Conservation (phyloP, 192 early-diverging fungal species). For the Backusella mclennaniae region DNA sequence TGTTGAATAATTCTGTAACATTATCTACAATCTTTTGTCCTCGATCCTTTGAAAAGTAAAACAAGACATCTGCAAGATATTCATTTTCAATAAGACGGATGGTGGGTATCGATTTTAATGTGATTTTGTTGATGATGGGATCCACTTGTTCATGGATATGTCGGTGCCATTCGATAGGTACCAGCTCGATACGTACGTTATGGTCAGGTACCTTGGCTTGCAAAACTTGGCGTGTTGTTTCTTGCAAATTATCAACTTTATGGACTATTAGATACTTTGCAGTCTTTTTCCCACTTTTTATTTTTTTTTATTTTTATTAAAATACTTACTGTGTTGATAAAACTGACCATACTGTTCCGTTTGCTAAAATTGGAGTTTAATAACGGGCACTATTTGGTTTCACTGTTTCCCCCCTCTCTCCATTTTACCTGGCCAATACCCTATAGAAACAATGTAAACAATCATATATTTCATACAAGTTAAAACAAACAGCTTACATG, state of each 20-base stretch:
- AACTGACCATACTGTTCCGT: constrained; percentile 44
- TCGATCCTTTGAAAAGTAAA: constrained; percentile 37
- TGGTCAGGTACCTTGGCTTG: constrained; percentile 39
- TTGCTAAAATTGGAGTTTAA: constrained; percentile 23
- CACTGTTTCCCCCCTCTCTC: not conserved
- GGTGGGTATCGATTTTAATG: constrained; percentile 40
- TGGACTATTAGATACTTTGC: not conserved
- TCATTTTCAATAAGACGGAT: constrained; percentile 42
- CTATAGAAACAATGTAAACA: constrained; percentile 13
- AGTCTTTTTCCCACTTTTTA: no score
- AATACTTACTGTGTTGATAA: constrained; percentile 37
- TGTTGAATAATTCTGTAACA: constrained; percentile 33
- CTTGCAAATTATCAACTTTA: constrained; percentile 35
- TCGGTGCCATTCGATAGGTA: constrained; percentile 41
- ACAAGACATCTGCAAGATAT: constrained; percentile 38
- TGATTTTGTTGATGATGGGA: constrained; percentile 32
- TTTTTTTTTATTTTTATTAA: not conserved
- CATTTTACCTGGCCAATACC: constrained; percentile 35
- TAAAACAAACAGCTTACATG: constrained; percentile 21
- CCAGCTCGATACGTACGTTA: constrained; percentile 36
- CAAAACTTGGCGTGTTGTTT: constrained; percentile 38
- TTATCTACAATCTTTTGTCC: constrained; percentile 37
- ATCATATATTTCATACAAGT: no score
- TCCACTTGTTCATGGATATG: constrained; percentile 38
- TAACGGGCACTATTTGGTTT: not conserved